Conservation (phyloP, 2,329 filamentous ascomycete species). For the Epichloe gansuensis region DNA sequence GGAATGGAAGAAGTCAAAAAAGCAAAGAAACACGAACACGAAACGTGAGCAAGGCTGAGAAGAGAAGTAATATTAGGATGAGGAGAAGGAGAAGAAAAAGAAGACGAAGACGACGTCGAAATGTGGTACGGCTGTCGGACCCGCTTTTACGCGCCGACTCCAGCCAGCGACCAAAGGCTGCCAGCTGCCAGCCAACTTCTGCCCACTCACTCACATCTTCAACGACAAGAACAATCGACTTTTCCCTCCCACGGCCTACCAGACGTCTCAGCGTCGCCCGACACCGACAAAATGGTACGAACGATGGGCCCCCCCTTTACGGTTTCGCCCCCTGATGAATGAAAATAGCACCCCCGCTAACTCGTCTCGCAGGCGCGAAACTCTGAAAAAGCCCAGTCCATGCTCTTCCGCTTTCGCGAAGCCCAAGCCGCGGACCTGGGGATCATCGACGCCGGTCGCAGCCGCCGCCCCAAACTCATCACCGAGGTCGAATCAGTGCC, state of each 20-base stretch:
- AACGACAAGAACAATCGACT: not conserved
- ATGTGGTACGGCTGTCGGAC: not conserved
- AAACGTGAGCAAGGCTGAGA: not conserved
- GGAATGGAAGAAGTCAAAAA: not conserved
- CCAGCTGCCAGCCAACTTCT: not conserved
- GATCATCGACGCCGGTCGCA: conserved; percentile 85
- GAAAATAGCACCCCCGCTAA: not conserved
- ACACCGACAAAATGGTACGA: conserved; percentile 1
- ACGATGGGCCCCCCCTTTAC: not conserved
- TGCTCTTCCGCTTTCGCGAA: conserved; percentile 99
- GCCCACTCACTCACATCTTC: not conserved
- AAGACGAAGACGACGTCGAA: too few relatives aligned
- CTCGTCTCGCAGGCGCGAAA: conserved; percentile 60
- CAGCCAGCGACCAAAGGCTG: not conserved
- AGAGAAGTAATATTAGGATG: not conserved
- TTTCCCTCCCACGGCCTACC: not conserved
- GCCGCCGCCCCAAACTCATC: conserved; percentile 82
- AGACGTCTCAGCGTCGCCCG: not conserved
- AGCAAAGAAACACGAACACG: not conserved
- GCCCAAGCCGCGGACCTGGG: conserved; percentile 91
- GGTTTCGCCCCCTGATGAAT: not conserved
- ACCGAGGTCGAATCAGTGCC: conserved; percentile 76
- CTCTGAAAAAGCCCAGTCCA: conserved; percentile 96
- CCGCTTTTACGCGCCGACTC: not conserved
- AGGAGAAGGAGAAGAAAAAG: too few relatives aligned